Evolutionary conservation across 2,329 filamentous ascomycete genomes (phyloP).

Genomic region (Diaporthe amygdali): DNA sequence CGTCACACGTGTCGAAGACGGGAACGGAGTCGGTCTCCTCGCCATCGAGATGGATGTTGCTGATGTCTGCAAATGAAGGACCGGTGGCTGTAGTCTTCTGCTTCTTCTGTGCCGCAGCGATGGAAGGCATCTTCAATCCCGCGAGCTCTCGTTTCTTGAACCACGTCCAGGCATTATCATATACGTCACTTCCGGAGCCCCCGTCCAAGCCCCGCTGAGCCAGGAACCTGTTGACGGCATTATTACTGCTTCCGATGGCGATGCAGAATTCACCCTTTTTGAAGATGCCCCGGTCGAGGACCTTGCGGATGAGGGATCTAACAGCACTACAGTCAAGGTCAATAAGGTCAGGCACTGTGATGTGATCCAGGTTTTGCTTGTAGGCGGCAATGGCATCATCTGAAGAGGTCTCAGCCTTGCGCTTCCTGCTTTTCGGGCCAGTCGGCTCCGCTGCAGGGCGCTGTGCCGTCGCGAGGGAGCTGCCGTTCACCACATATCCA

Average conservation of each 20-base stretch:
- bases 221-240: constrained; percentile 52
- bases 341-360: constrained; percentile 16
- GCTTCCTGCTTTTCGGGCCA: constrained; percentile 29
- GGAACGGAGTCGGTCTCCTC: constrained; percentile 52
- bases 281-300: constrained; percentile 52
- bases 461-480: not conserved
- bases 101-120: not conserved
- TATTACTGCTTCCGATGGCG: constrained; percentile 47
- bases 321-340: constrained; percentile 22
- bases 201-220: constrained; percentile 46
- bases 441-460: not conserved
- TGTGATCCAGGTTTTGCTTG: constrained; percentile 32
- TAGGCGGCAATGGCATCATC: constrained; percentile 34
- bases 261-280: constrained; percentile 56
- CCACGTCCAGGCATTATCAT: constrained; percentile 42
- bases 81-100: not conserved
- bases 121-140: constrained; percentile 44
- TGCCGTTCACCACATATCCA: no score
- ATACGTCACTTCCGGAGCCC: constrained; percentile 40
- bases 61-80: not conserved
- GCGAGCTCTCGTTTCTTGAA: constrained; percentile 58
- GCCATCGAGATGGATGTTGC: constrained; percentile 32
- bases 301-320: constrained; percentile 30
- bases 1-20: constrained; percentile 63
- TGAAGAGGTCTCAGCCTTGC: constrained; percentile 31